Evolutionary conservation across 306 rosid species (phyloP).

Genomic region (Castanopsis chinensis): DNA sequence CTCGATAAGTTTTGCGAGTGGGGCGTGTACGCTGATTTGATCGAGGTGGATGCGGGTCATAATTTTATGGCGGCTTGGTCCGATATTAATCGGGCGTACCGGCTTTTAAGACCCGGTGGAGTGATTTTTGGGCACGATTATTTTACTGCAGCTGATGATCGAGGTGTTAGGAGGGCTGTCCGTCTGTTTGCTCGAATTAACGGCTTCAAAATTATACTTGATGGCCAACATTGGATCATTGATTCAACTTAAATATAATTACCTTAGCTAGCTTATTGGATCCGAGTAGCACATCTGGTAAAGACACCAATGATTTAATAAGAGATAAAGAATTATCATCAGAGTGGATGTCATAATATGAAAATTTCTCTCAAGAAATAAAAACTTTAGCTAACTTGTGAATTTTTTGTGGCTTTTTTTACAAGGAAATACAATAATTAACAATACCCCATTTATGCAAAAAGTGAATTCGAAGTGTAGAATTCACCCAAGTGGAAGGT

Average conservation of each 20-base stretch:
- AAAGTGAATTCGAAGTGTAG: no score
- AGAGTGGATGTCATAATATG: no score
- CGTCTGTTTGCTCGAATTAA: constrained; percentile 49
- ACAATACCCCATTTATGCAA: no score
- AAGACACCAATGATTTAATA: no score
- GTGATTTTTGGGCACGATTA: constrained; percentile 79
- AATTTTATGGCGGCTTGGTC: constrained; percentile 70
- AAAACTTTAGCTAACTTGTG: no score
- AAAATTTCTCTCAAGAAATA: no score
- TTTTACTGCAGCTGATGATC: constrained; percentile 53
- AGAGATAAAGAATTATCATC: no score
- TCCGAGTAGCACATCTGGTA: no score
- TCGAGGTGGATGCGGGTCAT: constrained; percentile 74
- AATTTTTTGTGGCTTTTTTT: no score
- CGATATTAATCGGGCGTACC: constrained; percentile 63
- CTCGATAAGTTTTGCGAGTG: constrained; percentile 47
- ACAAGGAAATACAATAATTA: no score
- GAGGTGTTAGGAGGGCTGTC: constrained; percentile 77
- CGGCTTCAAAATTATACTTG: constrained; percentile 40
- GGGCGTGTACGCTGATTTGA: constrained; percentile 61
- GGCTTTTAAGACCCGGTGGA: constrained; percentile 63
- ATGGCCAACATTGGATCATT: constrained; percentile 75
- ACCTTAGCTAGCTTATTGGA: no score
- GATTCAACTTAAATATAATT: not conserved
- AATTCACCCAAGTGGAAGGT: no score